Evolutionary conservation across 2,329 filamentous ascomycete species (phyloP).

Genomic region (Cladorrhinum sp.): DNA sequence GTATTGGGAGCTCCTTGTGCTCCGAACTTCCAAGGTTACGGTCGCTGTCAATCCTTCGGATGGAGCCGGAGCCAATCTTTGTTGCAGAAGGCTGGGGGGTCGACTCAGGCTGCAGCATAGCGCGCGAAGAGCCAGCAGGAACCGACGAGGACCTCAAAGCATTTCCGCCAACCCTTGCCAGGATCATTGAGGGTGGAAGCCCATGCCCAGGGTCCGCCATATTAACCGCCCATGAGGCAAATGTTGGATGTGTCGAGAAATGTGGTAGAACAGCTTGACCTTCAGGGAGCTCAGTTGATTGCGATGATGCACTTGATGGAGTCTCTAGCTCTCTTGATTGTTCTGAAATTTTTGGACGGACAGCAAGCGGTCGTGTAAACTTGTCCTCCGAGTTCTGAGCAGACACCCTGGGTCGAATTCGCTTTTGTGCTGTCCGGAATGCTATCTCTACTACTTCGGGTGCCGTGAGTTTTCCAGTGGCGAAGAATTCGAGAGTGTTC

Average conservation of each 20-base stretch:
- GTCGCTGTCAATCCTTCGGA: slow-evolving; percentile 18
- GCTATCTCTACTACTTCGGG: slow-evolving; percentile 13
- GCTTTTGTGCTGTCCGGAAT: slow-evolving; percentile 11
- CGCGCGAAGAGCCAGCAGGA: not conserved
- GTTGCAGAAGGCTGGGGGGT: not conserved
- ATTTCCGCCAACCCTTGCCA: not conserved
- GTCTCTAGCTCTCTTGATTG: not conserved
- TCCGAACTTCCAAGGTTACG: slow-evolving; percentile 12
- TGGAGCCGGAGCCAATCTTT: slow-evolving; percentile 9
- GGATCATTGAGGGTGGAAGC: not conserved
- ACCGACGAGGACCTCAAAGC: slow-evolving; percentile 1
- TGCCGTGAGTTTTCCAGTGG: not conserved
- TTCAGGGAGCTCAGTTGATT: not conserved
- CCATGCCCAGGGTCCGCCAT: not conserved
- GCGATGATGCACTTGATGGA: not conserved
- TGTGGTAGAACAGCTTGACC: not conserved
- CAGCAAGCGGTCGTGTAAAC: not conserved
- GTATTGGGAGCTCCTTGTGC: not conserved
- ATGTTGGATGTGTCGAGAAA: not conserved
- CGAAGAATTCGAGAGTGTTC: slow-evolving; percentile 22
- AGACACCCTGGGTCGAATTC: slow-evolving; percentile 9
- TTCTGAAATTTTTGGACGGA: not conserved
- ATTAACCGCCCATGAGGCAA: not conserved
- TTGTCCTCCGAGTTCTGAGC: not conserved
- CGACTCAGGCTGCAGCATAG: not conserved